Evolutionary conservation across 108 stramenopile genomes (phyloP).

Genomic region (Aureococcus anophagefferens): DNA sequence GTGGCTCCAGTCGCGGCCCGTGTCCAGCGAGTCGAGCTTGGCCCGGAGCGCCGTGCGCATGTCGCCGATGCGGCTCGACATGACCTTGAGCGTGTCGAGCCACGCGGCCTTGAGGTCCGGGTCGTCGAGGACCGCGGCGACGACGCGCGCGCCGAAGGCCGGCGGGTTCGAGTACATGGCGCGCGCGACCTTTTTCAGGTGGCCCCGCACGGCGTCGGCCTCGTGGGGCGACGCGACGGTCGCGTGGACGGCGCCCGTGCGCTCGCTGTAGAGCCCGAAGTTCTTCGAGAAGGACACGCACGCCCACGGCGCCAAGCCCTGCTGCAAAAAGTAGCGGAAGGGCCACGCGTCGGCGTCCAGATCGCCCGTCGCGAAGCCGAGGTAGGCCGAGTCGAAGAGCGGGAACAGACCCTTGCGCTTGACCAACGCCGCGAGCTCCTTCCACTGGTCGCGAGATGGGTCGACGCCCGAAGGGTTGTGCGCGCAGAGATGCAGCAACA

Average conservation of each 20-base stretch:
- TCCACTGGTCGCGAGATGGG: conserved; percentile 34
- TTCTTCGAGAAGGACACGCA: conserved; percentile 42
- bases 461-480: conserved; percentile 52
- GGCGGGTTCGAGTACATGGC: conserved; percentile 41
- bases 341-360: conserved; percentile 14
- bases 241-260: conserved; percentile 30
- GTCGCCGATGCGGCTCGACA: not conserved
- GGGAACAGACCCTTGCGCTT: conserved; percentile 11
- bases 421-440: conserved; percentile 20
- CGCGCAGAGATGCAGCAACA: conserved; percentile 40
- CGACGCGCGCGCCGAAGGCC: conserved; percentile 19
- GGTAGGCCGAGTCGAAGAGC: conserved; percentile 50
- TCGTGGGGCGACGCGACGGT: conserved; percentile 1
- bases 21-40: not conserved
- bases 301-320: conserved; percentile 22
- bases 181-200: conserved; percentile 27
- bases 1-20: conserved; percentile 19
- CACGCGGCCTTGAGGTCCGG: not conserved
- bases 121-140: conserved; percentile 15
- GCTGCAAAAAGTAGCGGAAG: conserved; percentile 24
- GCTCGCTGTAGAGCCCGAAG: conserved; percentile 44
- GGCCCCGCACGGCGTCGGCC: conserved; percentile 13
- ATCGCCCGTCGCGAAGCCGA: conserved; percentile 28
- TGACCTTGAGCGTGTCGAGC: not conserved
- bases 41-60: not conserved